Conservation (phyloP, 257 asterid genomes). For the Solanum paucissectum region DNA sequence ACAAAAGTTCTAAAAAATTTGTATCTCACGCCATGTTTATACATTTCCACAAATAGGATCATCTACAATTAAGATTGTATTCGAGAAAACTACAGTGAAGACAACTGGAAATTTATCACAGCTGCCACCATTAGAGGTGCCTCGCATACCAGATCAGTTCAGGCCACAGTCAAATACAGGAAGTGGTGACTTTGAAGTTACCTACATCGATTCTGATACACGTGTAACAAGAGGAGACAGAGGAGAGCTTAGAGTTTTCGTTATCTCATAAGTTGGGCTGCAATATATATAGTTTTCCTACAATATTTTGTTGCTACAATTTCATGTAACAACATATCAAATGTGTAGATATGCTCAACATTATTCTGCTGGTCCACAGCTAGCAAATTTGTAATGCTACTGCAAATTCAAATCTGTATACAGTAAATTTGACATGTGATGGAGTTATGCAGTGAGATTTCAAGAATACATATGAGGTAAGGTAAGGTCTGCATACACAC, state of each 20-base stretch:
- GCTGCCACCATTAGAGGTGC: constrained; percentile 76
- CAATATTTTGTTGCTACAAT: neutral
- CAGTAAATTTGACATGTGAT: neutral
- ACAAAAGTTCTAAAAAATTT: neutral
- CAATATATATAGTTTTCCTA: neutral
- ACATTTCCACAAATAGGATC: constrained; percentile 28
- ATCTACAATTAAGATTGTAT: constrained; percentile 51
- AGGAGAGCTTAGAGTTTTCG: constrained; percentile 85
- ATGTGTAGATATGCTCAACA: neutral
- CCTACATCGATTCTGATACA: constrained; percentile 61
- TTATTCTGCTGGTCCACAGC: neutral
- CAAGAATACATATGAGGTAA: neutral
- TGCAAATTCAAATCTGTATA: neutral
- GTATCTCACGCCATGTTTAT: neutral
- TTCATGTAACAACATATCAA: neutral
- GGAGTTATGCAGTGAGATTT: neutral
- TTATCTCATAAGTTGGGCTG: constrained; percentile 30
- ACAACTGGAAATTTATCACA: constrained; percentile 69
- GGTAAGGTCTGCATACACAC: neutral
- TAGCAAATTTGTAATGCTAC: neutral
- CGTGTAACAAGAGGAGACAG: constrained; percentile 86
- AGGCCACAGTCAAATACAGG: constrained; percentile 72
- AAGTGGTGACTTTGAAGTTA: constrained; percentile 77
- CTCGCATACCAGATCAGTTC: constrained; percentile 59
- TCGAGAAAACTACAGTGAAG: constrained; percentile 83